Conservation (phyloP, 805 yeast species). For the Hanseniaspora singularis region DNA sequence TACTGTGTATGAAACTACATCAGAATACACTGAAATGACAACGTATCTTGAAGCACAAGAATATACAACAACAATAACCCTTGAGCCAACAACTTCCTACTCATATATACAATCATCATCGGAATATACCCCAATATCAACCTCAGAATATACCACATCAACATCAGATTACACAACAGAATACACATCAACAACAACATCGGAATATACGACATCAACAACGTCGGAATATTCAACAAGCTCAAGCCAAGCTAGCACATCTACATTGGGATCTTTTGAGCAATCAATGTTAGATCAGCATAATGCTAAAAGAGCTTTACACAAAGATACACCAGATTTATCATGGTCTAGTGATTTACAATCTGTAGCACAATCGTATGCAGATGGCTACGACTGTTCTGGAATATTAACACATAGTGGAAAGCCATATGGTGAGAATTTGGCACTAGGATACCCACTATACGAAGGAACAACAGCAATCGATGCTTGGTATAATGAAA, state of each 20-base stretch:
- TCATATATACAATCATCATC: too few species aligned
- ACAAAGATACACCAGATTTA: constrained; percentile 32
- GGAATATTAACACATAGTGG: constrained; percentile 52
- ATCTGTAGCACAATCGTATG: constrained; percentile 44
- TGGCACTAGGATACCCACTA: constrained; percentile 52
- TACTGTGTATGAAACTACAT: too few species aligned
- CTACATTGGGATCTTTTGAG: constrained; percentile 23
- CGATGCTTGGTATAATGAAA: constrained; percentile 70
- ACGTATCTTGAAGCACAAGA: too few species aligned
- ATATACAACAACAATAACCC: too few species aligned
- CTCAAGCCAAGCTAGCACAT: constrained; percentile 20
- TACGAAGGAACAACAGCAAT: constrained; percentile 38
- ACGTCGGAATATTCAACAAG: constrained; percentile 1
- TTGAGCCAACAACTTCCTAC: too few species aligned
- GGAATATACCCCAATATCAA: too few species aligned
- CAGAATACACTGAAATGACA: too few species aligned
- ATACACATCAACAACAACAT: background rate
- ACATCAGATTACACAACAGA: constrained; percentile 18
- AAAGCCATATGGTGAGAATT: constrained; percentile 69
- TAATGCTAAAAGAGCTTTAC: constrained; percentile 48
- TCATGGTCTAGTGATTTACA: constrained; percentile 47
- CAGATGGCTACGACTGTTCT: constrained; percentile 44
- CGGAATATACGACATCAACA: background rate
- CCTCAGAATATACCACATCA: too few species aligned
- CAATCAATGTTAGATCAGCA: constrained; percentile 44